Percentiles rank a stretch among this genome's conserved stretches.
These are phyloP conservation scores for Antarctomyces pellizariae DNA, from an alignment of 495 filamentous ascomycete species.

Conservation along the genomic window DNA sequence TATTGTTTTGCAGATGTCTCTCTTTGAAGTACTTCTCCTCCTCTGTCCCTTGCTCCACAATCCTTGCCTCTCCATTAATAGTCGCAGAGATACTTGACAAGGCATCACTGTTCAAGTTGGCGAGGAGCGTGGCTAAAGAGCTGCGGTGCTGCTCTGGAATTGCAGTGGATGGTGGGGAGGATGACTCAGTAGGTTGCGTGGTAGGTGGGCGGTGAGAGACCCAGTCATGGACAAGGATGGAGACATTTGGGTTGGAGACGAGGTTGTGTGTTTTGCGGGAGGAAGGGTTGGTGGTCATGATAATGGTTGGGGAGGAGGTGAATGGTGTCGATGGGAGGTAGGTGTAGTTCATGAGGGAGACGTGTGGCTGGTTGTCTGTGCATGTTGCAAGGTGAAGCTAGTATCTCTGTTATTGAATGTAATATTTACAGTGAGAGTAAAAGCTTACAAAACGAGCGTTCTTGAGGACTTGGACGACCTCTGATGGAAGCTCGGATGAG, in stretches of 20 bases:
- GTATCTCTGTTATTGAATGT: slow-evolving; percentile 1
- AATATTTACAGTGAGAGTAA: background rate
- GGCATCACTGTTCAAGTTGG: slow-evolving; percentile 73
- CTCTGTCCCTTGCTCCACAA: slow-evolving; percentile 46
- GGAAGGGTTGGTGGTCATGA: slow-evolving; percentile 82
- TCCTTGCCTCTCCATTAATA: slow-evolving; percentile 59
- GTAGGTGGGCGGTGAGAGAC: slow-evolving; percentile 83
- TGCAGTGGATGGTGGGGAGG: slow-evolving; percentile 30
- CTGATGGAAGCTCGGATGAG: slow-evolving; percentile 44
- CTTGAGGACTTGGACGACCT: slow-evolving; percentile 76
- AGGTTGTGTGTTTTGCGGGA: slow-evolving; percentile 82
- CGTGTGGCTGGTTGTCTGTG: slow-evolving; percentile 60
- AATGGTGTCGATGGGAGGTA: slow-evolving; percentile 75
- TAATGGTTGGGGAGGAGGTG: slow-evolving; percentile 45
- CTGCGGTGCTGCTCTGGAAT: slow-evolving; percentile 22
- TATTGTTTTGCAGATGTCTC: slow-evolving; percentile 77
- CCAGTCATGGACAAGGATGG: slow-evolving; percentile 95
- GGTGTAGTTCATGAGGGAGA: slow-evolving; percentile 98
- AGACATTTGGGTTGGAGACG: slow-evolving; percentile 68
- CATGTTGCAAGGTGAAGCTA: slow-evolving; percentile 92
- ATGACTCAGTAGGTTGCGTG: slow-evolving; percentile 31
- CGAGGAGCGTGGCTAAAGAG: slow-evolving; percentile 54
- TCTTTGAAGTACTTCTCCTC: slow-evolving; percentile 66
- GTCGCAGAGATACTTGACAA: slow-evolving; percentile 82
- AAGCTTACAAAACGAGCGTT: slow-evolving; percentile 73